A percentile compares a stretch with the other conserved stretches of the same genome.
These are phyloP conservation scores for Urostyla sp. DNA, from an alignment of 73 alveolate genomes.

Conservation along the genomic window DNA sequence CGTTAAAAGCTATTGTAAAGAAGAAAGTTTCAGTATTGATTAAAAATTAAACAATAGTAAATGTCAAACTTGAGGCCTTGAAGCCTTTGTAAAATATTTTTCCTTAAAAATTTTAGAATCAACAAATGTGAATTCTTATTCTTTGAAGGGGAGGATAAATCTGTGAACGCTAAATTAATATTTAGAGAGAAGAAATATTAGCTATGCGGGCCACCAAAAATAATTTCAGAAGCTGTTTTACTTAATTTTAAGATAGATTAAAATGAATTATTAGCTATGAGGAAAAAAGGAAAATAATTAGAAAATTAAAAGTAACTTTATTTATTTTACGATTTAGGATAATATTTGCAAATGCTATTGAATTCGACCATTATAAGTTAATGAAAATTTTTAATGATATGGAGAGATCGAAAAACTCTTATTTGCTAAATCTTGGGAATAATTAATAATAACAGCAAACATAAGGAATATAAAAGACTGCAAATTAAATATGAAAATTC, in stretches of 20 bases:
- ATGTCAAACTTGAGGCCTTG: neutral
- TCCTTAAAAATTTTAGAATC: neutral
- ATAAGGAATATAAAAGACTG: too few relatives aligned
- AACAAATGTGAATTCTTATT: slow-evolving; percentile 50
- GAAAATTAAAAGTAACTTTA: slow-evolving; percentile 2
- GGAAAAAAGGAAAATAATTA: slow-evolving; percentile 1
- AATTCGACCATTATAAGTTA: slow-evolving; percentile 23
- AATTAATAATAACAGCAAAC: slow-evolving; percentile 8
- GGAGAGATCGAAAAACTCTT: slow-evolving; percentile 58
- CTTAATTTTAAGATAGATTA: slow-evolving; percentile 7
- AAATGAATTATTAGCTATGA: slow-evolving; percentile 33
- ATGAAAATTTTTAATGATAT: slow-evolving; percentile 46
- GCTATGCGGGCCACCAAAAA: slow-evolving; percentile 64
- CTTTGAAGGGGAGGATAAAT: slow-evolving; percentile 46
- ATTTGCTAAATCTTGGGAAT: slow-evolving; percentile 30
- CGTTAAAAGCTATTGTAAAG: slow-evolving; percentile 43
- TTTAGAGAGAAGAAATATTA: slow-evolving; percentile 20
- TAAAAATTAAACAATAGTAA: slow-evolving; percentile 30
- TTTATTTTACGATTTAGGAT: neutral
- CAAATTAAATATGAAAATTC: too few relatives aligned
- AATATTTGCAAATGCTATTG: slow-evolving; percentile 37
- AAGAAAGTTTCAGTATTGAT: slow-evolving; percentile 19
- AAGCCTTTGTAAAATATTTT: slow-evolving; percentile 18
- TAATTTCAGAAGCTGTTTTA: slow-evolving; percentile 44
- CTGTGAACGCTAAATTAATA: slow-evolving; percentile 35